phyloP scores from a whole-genome alignment of 1,284 basidiomycete species.

The Apiotrichum laibachii region DNA sequence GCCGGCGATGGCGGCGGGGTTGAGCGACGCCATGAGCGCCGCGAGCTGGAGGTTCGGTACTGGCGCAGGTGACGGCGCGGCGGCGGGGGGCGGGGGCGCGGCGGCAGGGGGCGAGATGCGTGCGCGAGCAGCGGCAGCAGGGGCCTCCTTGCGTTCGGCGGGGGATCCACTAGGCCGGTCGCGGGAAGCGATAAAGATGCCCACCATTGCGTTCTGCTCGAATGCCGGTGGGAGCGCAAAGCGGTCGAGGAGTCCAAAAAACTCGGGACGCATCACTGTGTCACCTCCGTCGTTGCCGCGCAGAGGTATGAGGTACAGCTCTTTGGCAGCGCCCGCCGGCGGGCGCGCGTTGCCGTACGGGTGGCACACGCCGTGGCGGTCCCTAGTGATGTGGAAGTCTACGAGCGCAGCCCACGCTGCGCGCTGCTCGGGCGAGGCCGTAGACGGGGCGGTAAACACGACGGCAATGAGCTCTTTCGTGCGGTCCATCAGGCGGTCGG shows the following conservation, averaged over 20 bases:
- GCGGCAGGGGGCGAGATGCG: constrained; percentile 27
- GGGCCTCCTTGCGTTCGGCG: constrained; percentile 18
- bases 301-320: constrained; percentile 83
- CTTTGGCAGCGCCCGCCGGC: constrained; percentile 73
- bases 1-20: constrained; percentile 28
- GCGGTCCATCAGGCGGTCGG: constrained; percentile 69
- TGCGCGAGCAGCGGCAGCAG: constrained; percentile 2
- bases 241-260: constrained; percentile 79
- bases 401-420: constrained; percentile 62
- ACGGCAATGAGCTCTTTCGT: constrained; percentile 76
- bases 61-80: neutral
- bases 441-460: constrained; percentile 61
- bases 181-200: constrained; percentile 76
- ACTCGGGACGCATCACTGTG: constrained; percentile 64
- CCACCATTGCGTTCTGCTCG: constrained; percentile 66
- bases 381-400: constrained; percentile 68
- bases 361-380: constrained; percentile 78
- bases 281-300: constrained; percentile 56
- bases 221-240: constrained; percentile 63
- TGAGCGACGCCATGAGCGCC: constrained; percentile 42
- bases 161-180: constrained; percentile 44
- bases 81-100: constrained; percentile 19
- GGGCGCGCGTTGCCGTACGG: constrained; percentile 61
- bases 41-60: constrained; percentile 42
- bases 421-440: constrained; percentile 48